Evolutionary conservation across 2,329 filamentous ascomycete species (phyloP).

Genomic region (Gaeumannomyces sp.): DNA sequence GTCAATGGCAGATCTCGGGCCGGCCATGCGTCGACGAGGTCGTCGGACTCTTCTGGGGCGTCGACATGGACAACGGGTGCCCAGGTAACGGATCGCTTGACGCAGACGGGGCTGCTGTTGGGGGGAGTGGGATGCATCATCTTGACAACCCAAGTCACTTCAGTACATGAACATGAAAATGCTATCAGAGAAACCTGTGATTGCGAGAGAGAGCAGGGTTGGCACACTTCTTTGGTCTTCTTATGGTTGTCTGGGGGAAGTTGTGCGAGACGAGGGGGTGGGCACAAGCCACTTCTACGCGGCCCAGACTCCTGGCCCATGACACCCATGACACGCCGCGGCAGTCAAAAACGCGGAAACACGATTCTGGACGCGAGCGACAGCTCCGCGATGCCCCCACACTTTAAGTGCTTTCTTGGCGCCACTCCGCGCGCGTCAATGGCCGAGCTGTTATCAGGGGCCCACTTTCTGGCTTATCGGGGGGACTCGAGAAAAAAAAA

Average conservation of each 20-base stretch:
- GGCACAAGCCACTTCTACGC: neutral
- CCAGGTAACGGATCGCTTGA: neutral
- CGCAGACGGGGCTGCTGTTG: constrained; percentile 7
- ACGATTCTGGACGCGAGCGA: neutral
- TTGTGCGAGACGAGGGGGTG: neutral
- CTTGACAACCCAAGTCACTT: neutral
- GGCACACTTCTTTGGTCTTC: neutral
- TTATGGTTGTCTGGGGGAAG: too few relatives aligned
- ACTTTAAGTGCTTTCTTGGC: neutral
- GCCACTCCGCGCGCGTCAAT: neutral
- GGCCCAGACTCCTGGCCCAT: neutral
- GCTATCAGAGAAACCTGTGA: neutral
- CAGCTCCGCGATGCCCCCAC: neutral
- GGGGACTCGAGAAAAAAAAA: neutral
- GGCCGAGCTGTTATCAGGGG: neutral
- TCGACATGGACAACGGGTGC: neutral
- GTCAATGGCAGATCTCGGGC: neutral
- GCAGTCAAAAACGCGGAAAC: neutral
- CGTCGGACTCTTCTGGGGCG: neutral
- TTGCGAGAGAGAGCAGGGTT: neutral
- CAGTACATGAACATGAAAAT: neutral
- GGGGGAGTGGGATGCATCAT: constrained; percentile 2
- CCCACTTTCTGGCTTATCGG: neutral
- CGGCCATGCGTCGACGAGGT: neutral
- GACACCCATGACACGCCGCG: neutral